Conservation (phyloP, 208 protist species). For the Leishmania martiniquensis region DNA sequence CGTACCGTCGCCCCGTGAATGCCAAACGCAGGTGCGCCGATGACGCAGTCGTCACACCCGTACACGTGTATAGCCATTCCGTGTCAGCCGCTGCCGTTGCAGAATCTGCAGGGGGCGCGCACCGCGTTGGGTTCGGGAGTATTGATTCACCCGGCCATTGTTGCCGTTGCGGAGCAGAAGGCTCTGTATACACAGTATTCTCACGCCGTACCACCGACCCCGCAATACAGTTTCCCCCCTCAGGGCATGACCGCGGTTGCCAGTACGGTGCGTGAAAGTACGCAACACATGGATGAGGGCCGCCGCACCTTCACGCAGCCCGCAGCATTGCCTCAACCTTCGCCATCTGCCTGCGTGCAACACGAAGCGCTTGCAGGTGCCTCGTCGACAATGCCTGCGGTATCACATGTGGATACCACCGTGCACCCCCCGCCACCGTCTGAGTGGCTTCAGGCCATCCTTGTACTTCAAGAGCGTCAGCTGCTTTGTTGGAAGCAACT, state of each 20-base stretch:
- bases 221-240: conserved; percentile 1
- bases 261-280: not conserved
- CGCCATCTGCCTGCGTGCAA: not conserved
- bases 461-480: conserved; percentile 26
- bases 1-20: not conserved
- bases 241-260: not conserved
- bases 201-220: conserved; percentile 14
- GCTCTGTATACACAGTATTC: conserved; percentile 19
- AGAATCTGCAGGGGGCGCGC: not conserved
- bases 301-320: not conserved
- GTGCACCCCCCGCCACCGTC: not conserved
- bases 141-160: not conserved
- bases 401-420: not conserved
- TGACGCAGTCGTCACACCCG: not conserved
- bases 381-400: not conserved
- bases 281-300: not conserved
- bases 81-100: not conserved
- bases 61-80: not conserved
- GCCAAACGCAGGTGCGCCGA: not conserved
- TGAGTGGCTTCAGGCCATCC: conserved; percentile 6
- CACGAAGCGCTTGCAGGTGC: not conserved
- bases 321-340: not conserved
- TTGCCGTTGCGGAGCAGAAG: conserved; percentile 26
- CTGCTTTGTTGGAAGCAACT: conserved; percentile 30
- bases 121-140: not conserved